Evolutionary conservation across 176 grass and related monocot species (phyloP), one percentile per base, ranked within the genome.

Genomic region (Zoysia japonica): DNA sequence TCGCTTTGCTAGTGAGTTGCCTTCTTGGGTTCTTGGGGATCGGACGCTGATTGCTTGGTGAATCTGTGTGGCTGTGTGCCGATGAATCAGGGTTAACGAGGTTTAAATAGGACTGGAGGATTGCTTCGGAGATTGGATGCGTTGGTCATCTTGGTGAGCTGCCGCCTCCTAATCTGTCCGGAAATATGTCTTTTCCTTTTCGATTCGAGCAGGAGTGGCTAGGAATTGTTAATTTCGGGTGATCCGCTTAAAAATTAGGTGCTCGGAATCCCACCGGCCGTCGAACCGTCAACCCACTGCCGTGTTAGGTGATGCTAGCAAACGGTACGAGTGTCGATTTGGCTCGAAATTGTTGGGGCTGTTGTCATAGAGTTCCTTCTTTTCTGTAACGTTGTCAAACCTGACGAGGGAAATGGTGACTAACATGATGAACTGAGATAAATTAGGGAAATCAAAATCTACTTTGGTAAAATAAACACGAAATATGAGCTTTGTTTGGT

Each of bases 141-240:
- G 77, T 80, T 81, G 59, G 82, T 57, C 17, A 57, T 37, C 48
- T 77, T 67, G 87, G 78, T 89, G 72, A 81, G 43, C 87, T 65
- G 66, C 78, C 46, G 16, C 56, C 76, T 81, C 86, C 86, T 84
- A 80, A 56, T 79, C 57, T 84, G 42, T 19, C 49, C 5, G 4
- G 6, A 65, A 72, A 65, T 42, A 15, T 38, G 6, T 42, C 40
- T 77, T 74, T 60, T 78, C 62, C 2, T 3, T 28, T 63, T 75
- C 5, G 45, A 64, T 56, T 80, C 13, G 7, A 56, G 38, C 16
- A 71, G 49, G 28, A 74, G 87, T 80, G 40, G 65, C 11, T 73
- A 28, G n/a, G 11, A 75, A 49, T 6, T 20, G 5, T 11, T 1
- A n/a, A 37, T 5, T 52, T 46, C 0, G 8, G 51, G 11, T 43